phyloP scores from a whole-genome alignment of 2,329 filamentous ascomycete species.

The Penicillium sp. region DNA sequence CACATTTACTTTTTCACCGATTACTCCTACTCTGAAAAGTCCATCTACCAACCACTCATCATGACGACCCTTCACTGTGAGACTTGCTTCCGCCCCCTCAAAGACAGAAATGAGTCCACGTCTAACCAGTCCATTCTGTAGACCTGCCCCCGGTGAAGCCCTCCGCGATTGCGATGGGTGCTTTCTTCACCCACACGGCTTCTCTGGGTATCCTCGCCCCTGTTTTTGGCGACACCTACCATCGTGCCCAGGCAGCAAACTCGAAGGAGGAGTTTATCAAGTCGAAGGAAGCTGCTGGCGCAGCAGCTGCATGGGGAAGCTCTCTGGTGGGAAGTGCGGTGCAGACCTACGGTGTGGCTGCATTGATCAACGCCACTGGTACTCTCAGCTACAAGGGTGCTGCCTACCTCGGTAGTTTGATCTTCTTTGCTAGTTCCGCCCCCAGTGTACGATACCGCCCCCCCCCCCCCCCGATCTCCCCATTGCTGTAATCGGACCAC shows the following conservation, averaged over 20 bases:
- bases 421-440: conserved; percentile 87
- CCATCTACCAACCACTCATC: conserved; percentile 30
- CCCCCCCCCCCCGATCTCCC: neutral
- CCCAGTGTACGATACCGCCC: conserved; percentile 61
- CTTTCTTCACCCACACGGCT: conserved; percentile 88
- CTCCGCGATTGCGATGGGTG: conserved; percentile 93
- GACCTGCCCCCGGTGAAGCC: conserved; percentile 86
- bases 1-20: neutral
- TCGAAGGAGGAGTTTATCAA: conserved; percentile 94
- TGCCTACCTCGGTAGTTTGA: conserved; percentile 81
- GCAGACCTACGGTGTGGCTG: conserved; percentile 84
- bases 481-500: neutral
- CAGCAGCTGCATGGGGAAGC: conserved; percentile 83
- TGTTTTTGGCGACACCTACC: conserved; percentile 90
- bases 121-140: conserved; percentile 24
- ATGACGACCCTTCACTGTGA: conserved; percentile 59
- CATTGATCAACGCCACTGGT: conserved; percentile 88
- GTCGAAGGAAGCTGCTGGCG: conserved; percentile 85
- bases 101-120: neutral
- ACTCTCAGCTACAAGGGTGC: conserved; percentile 96
- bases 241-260: conserved; percentile 84
- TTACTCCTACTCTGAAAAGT: neutral
- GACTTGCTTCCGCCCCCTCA: neutral
- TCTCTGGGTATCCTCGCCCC: conserved; percentile 84
- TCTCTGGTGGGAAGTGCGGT: conserved; percentile 83